Evolutionary conservation across 2,329 filamentous ascomycete genomes (phyloP).

Genomic region (Elsinoe batatas): DNA sequence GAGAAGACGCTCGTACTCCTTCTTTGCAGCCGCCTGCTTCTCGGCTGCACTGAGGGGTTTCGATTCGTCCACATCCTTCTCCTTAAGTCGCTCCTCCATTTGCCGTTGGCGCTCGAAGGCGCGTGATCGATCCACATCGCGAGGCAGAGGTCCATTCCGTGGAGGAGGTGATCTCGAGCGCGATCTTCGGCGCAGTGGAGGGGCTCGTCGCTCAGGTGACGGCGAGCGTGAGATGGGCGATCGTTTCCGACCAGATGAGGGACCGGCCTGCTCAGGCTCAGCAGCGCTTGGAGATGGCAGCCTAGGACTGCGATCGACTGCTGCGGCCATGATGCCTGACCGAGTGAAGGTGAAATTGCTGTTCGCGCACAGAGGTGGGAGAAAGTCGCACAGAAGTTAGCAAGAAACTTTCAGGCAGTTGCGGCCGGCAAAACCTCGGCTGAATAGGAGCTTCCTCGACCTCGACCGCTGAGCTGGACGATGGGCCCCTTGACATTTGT

Average conservation of each 20-base stretch:
- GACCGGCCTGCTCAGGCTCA: constrained; percentile 13
- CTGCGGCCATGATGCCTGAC: constrained; percentile 1
- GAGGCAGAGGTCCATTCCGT: constrained; percentile 32
- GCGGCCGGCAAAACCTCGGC: constrained; percentile 10
- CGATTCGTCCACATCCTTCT: constrained; percentile 35
- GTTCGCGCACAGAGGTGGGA: not conserved
- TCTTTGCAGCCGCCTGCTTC: constrained; percentile 79
- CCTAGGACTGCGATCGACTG: not conserved
- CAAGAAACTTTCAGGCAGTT: constrained; percentile 7
- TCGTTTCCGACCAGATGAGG: constrained; percentile 23
- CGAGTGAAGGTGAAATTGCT: not conserved
- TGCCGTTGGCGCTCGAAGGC: constrained; percentile 45
- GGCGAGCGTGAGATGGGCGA: constrained; percentile 27
- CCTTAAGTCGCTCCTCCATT: constrained; percentile 33
- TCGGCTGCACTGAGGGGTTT: constrained; percentile 62
- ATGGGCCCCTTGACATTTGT: constrained; percentile 9
- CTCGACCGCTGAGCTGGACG: not conserved
- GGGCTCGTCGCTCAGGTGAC: constrained; percentile 27
- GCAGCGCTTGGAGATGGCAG: constrained; percentile 12
- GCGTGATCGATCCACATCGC: constrained; percentile 40
- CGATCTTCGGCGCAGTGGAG: constrained; percentile 23
- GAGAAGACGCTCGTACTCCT: constrained; percentile 85
- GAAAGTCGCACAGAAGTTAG: not conserved
- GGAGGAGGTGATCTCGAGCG: constrained; percentile 25
- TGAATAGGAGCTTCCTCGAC: not conserved